phyloP scores from a whole-genome alignment of 2,329 filamentous ascomycete species.

The Cytospora paraplurivora region DNA sequence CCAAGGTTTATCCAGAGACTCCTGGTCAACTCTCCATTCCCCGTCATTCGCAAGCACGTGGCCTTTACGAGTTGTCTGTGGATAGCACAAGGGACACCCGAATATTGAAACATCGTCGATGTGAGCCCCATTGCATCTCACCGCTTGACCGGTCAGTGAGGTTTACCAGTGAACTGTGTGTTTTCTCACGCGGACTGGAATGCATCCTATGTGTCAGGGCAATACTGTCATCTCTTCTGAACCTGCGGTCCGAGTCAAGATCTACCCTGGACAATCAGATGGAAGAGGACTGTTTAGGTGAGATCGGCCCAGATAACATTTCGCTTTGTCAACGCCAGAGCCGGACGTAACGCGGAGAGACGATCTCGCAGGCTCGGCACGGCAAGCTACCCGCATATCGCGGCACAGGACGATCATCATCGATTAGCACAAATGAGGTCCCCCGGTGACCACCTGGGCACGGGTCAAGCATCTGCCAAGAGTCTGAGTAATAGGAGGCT shows the following conservation, averaged over 20 bases:
- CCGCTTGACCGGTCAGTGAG: constrained; percentile 1
- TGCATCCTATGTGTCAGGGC: background rate
- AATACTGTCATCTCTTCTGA: background rate
- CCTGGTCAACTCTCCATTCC: background rate
- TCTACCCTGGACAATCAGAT: constrained; percentile 12
- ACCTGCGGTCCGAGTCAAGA: constrained; percentile 4
- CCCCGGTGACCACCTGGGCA: constrained; percentile 5
- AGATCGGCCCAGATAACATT: constrained; percentile 21
- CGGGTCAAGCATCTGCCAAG: constrained; percentile 7
- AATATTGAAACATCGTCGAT: background rate
- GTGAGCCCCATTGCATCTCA: background rate
- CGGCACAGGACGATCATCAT: constrained; percentile 14
- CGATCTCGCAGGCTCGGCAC: constrained; percentile 8
- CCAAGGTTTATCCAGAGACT: background rate
- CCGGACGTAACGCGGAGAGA: constrained; percentile 17
- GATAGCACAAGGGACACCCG: background rate
- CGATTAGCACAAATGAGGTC: constrained; percentile 4
- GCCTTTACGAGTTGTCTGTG: background rate
- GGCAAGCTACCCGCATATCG: constrained; percentile 15
- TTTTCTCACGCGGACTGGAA: background rate
- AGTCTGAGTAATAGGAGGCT: constrained; percentile 16
- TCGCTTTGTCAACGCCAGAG: constrained; percentile 17
- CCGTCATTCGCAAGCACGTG: background rate
- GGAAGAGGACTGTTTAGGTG: constrained; percentile 11
- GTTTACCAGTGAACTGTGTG: background rate